Percentiles rank a stretch among this genome's conserved stretches.
Evolutionary conservation across 2,329 filamentous ascomycete species (phyloP).

Genomic region (Penicillium olsonii): DNA sequence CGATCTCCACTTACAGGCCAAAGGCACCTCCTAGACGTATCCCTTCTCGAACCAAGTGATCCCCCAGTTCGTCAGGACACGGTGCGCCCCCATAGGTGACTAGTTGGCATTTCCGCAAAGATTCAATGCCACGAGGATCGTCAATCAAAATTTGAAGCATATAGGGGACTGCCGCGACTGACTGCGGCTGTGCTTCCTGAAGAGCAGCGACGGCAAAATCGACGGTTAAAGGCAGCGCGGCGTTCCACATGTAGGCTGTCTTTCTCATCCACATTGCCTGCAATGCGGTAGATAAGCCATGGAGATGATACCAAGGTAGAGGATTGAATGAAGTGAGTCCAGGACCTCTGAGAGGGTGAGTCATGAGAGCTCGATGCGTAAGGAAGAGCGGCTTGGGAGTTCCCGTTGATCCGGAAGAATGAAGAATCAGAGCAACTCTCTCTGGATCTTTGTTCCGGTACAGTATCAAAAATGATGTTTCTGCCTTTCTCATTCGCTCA

Average conservation of each 20-base stretch:
- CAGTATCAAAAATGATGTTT: conserved; percentile 20
- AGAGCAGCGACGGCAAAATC: conserved; percentile 38
- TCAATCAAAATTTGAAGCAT: conserved; percentile 44
- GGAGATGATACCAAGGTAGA: conserved; percentile 48
- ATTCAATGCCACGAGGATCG: conserved; percentile 36
- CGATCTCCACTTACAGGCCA: conserved; percentile 40
- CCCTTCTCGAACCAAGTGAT: conserved; percentile 39
- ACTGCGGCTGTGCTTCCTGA: conserved; percentile 40
- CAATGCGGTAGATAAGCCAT: conserved; percentile 45
- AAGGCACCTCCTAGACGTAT: conserved; percentile 44
- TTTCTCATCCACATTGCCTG: conserved; percentile 49
- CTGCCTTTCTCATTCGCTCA: conserved; percentile 3
- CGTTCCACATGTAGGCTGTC: conserved; percentile 46
- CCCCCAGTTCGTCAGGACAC: conserved; percentile 46
- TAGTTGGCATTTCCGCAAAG: conserved; percentile 39
- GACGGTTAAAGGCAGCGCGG: conserved; percentile 42
- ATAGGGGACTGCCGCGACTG: conserved; percentile 46
- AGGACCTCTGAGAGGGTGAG: conserved; percentile 36
- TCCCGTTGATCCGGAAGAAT: conserved; percentile 53
- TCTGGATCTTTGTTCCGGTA: conserved; percentile 24
- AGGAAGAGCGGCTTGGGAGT: conserved; percentile 50
- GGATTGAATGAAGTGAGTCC: conserved; percentile 46
- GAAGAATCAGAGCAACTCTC: conserved; percentile 45
- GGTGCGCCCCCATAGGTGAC: conserved; percentile 46
- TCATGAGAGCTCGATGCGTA: conserved; percentile 44